Base-by-base conservation (phyloP, 768 basidiomycete species). In the Suillus plorans region DNA sequence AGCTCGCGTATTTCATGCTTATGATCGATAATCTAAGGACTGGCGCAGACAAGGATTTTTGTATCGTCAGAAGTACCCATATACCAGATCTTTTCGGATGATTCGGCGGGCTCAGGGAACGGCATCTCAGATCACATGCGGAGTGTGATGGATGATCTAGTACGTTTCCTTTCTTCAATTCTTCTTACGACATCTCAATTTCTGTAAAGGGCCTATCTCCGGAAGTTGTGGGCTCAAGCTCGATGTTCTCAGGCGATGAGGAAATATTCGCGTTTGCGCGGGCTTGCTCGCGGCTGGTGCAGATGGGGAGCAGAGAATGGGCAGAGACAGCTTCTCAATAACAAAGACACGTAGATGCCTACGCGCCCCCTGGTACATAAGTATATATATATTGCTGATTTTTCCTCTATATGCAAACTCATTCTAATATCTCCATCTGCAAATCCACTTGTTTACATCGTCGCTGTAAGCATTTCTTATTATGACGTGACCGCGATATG, bases 191-290 rank as follows among this genome's bases (percentile, higher is more conserved):
- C 36, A 20, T 57, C 31, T 61, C 20, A 71, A 61, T 63, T 66
- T 50, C 63, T 56, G 36, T 49, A 39, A 68, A 96, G 94, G 95
- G 95, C 22, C 80, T 98, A 1, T 84, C 90, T 1, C 84, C 83
- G 28, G 88, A 94, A 36, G 78, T 85, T 22, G 90, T 97, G 20
- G 92, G 94, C 41, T 81, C 83, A 2, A 94, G 91, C 66, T 90
- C 94, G 50, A 91, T 99, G 80, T 99, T 99, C 73, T 90, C 90
- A 0, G 96, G 97, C 4, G 96, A 99, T 71, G 97, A 99, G 76
- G 97, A 99, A 77, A 74, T 98, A 0, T 99, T 99, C 73, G 97
- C 97, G 0, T 99, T 98, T 75, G 95, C 95, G 13, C 86, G 97
- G 42, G 96, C 96, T 22, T 94, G 92, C 72, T 94, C 91, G 28